A percentile compares a stretch with the other conserved stretches of the same genome.
Conservation (phyloP, 2,329 filamentous ascomycete species). For the Nannizzia gypsea region DNA sequence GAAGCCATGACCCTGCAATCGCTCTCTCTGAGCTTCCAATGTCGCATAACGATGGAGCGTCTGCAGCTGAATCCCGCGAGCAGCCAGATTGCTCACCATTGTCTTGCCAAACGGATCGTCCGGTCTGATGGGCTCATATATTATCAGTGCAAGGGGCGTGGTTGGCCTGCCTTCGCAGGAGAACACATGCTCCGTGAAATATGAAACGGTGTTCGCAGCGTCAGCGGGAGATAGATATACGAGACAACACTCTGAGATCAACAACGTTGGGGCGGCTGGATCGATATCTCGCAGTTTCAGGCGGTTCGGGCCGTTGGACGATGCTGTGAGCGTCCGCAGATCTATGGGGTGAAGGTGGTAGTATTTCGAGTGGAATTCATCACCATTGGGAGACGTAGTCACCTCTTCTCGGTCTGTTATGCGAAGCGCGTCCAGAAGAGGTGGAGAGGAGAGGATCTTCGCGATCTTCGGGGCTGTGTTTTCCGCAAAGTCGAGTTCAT, state of each 20-base stretch:
- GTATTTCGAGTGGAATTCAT: constrained; percentile 35
- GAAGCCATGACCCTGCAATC: constrained; percentile 59
- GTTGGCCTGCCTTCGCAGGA: constrained; percentile 18
- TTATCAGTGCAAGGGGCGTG: constrained; percentile 48
- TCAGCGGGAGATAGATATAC: constrained; percentile 65
- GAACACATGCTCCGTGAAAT: constrained; percentile 48
- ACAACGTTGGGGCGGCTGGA: constrained; percentile 57
- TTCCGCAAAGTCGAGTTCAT: constrained; percentile 79
- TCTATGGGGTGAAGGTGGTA: constrained; percentile 56
- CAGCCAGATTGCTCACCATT: constrained; percentile 82
- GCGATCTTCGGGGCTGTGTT: constrained; percentile 58
- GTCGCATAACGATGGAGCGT: constrained; percentile 64
- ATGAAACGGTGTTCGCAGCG: constrained; percentile 52
- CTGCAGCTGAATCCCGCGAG: constrained; percentile 71
- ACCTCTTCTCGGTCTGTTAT: constrained; percentile 21
- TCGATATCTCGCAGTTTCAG: constrained; percentile 38
- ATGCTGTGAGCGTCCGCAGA: constrained; percentile 47
- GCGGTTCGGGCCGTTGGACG: constrained; percentile 12
- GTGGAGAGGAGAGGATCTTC: constrained; percentile 25
- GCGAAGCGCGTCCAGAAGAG: constrained; percentile 23
- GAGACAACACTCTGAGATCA: constrained; percentile 91
- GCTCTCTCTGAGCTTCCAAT: constrained; percentile 53
- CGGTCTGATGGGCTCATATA: constrained; percentile 84
- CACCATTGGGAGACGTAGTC: constrained; percentile 27
- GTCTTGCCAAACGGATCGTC: constrained; percentile 78